Evolutionary conservation across 2,329 filamentous ascomycete species (phyloP), one percentile per base, ranked within the genome.

Genomic region (Elsinoe batatas): DNA sequence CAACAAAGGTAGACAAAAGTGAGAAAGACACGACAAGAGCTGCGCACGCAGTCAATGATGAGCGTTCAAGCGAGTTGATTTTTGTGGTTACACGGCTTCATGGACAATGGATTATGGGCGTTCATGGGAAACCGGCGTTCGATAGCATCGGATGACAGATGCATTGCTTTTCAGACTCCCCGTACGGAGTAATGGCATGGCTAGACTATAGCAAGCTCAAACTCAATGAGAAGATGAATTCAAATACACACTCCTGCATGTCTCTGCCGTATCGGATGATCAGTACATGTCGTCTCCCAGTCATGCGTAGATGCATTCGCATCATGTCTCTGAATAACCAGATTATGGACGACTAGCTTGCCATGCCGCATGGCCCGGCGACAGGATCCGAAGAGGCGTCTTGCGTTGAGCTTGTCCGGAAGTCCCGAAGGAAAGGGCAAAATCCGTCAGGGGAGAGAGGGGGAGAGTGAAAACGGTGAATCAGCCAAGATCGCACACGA

Each of bases 1-100:
- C 44, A 49, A 17, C 32, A 30, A 15, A 15, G 30, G 37, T 53
- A 37, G 49, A 37, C 17, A 22, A 53, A 30, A 37, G 12, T 3
- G 4, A 18, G 3, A 22, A 18, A n/a, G 32, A 18, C 35, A 36
- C 7, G 15, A 17, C n/a, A 32, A 32, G 26, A 42, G 26, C 38
- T 43, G 47, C 47, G 22, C 18, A 42, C 36, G 36, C 20, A 22
- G 18, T 17, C n/a, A 12, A 26, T 54, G 36, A 54, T n/a, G 18
- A 42, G 51, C 51, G 51, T 54, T 54, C 51, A 54, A 54, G 51
- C 51, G 51, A 38, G n/a, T 32, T 54, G n/a, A 17, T 43, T 54
- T 54, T 17, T 35, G 12, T 51, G 32, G 35, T 17, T 13, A 38
- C 18, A 35, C 18, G 26, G 12, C 26, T 51, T 20, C 20, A 22